Evolutionary conservation across 2,329 filamentous ascomycete genomes (phyloP), one percentile per base, ranked within the genome.

Genomic region (Cercospora brassicicola): DNA sequence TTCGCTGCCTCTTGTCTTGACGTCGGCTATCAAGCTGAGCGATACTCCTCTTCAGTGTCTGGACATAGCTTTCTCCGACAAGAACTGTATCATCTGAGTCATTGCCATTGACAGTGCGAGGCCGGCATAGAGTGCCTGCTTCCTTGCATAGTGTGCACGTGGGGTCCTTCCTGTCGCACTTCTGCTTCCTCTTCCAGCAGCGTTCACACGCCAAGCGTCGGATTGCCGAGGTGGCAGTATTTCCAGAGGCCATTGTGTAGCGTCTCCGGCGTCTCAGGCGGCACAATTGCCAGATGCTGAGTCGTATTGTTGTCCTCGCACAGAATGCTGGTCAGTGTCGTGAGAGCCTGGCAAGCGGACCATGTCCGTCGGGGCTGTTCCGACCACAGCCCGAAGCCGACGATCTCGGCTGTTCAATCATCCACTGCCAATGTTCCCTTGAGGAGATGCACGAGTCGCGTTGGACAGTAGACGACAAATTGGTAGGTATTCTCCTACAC

Each of bases 161-260:
- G 26, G 62, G 62, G 20, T 28, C 33, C 39, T 59, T 23, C 23
- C 62, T 53, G 30, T 65, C 62, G 28, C 62, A 65, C 33, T 62
- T 62, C 42, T 66, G 64, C 59, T 66, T 66, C 23, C 59, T 59
- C 48, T 36, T 66, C 57, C 59, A 62, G 45, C 64, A 66, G 26
- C 64, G 39, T 33, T 62, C 42, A 30, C 64, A 66, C n/a, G 64
- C 64, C 20, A 56, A 59, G 28, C 64, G 57, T 30, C 59, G 26
- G 7, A 18, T 11, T 31, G 53, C 23, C 53, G 53, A 56, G 20
- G 53, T n/a, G 53, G n/a, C 28, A 31, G 23, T n/a, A 56, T n/a
- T 28, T 7, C 23, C 53, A n/a, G 26, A 56, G 18, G 53, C 18
- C 53, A 56, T 56, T 9, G n/a, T 28, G 26, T n/a, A 11, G 15